Percentiles rank a stretch among this genome's conserved stretches.
These are phyloP conservation scores for Verbena officinalis DNA, from an alignment of 257 asterid species.

Conservation along the genomic window DNA sequence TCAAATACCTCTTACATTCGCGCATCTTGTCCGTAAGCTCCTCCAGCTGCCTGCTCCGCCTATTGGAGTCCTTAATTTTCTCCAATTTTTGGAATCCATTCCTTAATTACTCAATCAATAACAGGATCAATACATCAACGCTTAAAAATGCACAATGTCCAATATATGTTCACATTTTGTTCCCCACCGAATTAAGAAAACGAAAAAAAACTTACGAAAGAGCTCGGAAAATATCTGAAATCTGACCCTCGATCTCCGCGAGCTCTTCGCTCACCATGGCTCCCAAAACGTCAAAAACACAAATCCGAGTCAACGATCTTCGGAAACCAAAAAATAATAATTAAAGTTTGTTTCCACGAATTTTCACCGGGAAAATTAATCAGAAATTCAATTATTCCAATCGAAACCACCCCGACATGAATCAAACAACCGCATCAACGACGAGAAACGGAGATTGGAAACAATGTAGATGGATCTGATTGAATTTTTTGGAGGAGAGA, in stretches of 20 bases:
- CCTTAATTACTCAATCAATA: slow-evolving; percentile 46
- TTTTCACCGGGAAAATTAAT: slow-evolving; percentile 11
- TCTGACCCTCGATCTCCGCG: slow-evolving; percentile 92
- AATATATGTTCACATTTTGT: slow-evolving; percentile 7
- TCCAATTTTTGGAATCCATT: slow-evolving; percentile 99
- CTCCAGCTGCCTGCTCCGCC: slow-evolving; percentile 95
- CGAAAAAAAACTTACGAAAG: slow-evolving; percentile 65
- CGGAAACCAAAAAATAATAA: background rate
- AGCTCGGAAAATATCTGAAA: slow-evolving; percentile 85
- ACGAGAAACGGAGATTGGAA: slow-evolving; percentile 14
- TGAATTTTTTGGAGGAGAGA: slow-evolving; percentile 23
- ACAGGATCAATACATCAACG: slow-evolving; percentile 24
- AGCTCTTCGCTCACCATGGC: slow-evolving; percentile 86
- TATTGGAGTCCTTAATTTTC: slow-evolving; percentile 84
- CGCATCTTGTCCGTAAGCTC: slow-evolving; percentile 98
- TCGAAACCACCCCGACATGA: slow-evolving; percentile 19
- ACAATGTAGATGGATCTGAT: slow-evolving; percentile 46
- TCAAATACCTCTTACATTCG: slow-evolving; percentile 88
- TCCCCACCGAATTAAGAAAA: background rate
- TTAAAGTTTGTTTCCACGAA: background rate
- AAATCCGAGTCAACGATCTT: slow-evolving; percentile 34
- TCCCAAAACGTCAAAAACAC: slow-evolving; percentile 28
- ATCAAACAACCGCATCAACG: slow-evolving; percentile 27
- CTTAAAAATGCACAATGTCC: background rate
- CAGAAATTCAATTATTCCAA: slow-evolving; percentile 8